Percentiles rank a stretch among this genome's conserved stretches.
Evolutionary conservation across 257 asterid species (phyloP).

Genomic region (Jacaranda copaia): DNA sequence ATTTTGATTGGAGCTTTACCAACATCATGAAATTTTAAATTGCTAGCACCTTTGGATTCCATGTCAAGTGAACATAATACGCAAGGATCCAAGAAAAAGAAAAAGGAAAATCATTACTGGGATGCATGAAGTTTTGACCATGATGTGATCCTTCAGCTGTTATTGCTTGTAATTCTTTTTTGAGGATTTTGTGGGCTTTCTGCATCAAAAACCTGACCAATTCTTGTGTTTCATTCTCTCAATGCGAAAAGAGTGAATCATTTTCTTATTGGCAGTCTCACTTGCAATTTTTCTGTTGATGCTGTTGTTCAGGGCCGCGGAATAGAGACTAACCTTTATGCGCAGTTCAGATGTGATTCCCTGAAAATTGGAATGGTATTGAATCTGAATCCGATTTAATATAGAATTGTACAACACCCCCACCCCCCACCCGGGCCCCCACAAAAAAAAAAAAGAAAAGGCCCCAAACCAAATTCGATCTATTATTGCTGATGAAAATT

Average conservation of each 20-base stretch:
- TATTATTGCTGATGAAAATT: background rate
- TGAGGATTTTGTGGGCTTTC: background rate
- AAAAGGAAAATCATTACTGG: no score
- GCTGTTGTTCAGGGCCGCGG: slow-evolving; percentile 83
- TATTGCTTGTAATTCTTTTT: background rate
- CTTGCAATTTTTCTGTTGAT: slow-evolving; percentile 14
- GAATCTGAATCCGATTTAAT: slow-evolving; percentile 4
- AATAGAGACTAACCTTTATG: slow-evolving; percentile 94
- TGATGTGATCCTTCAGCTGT: slow-evolving; percentile 8
- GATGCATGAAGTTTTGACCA: background rate
- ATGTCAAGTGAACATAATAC: background rate
- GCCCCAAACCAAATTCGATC: background rate
- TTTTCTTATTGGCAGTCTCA: background rate
- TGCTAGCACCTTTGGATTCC: background rate
- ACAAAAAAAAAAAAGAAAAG: no score
- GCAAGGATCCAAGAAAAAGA: background rate
- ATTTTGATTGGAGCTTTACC: background rate
- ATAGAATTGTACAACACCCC: background rate
- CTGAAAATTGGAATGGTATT: slow-evolving; percentile 92
- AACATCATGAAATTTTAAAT: background rate
- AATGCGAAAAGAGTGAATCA: background rate
- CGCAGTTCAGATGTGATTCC: slow-evolving; percentile 91
- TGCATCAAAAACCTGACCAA: background rate
- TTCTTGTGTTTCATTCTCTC: background rate
- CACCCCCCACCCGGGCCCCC: no score